phyloP scores from a whole-genome alignment of 1,139 yeast species.

The Suhomyces maxii region DNA sequence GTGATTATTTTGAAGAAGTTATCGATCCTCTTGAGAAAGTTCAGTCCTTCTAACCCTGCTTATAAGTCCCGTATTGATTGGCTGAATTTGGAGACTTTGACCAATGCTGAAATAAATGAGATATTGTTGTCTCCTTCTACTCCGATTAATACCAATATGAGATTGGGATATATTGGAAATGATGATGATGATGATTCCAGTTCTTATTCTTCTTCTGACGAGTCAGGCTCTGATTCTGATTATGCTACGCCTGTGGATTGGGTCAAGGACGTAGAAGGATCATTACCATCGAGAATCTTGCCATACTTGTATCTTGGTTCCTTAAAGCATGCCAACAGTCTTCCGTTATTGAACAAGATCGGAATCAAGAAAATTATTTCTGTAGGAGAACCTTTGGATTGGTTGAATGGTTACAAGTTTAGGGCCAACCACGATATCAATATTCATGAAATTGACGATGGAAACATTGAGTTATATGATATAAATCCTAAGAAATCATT shows the following conservation, averaged over 20 bases:
- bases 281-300: slow-evolving; percentile 71
- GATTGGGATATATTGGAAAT: slow-evolving; percentile 30
- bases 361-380: slow-evolving; percentile 78
- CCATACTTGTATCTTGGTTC: slow-evolving; percentile 89
- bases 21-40: slow-evolving; percentile 57
- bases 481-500: slow-evolving; percentile 16
- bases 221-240: slow-evolving; percentile 14
- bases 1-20: slow-evolving; percentile 62
- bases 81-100: slow-evolving; percentile 31
- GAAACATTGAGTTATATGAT: slow-evolving; percentile 34
- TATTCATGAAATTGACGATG: slow-evolving; percentile 27
- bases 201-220: slow-evolving; percentile 10
- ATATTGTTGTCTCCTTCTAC: slow-evolving; percentile 25
- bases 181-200: slow-evolving; percentile 21
- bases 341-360: slow-evolving; percentile 59
- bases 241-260: slow-evolving; percentile 22
- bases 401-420: slow-evolving; percentile 47
- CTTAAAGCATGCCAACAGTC: slow-evolving; percentile 74
- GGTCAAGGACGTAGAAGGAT: slow-evolving; percentile 55
- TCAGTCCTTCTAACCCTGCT: slow-evolving; percentile 47
- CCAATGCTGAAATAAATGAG: slow-evolving; percentile 35
- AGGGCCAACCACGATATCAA: slow-evolving; percentile 25
- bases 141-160: slow-evolving; percentile 7
- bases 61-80: slow-evolving; percentile 16
- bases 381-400: slow-evolving; percentile 81